Evolutionary conservation across 1,284 basidiomycete species (phyloP).

Genomic region (Leccinum pachyderme): DNA sequence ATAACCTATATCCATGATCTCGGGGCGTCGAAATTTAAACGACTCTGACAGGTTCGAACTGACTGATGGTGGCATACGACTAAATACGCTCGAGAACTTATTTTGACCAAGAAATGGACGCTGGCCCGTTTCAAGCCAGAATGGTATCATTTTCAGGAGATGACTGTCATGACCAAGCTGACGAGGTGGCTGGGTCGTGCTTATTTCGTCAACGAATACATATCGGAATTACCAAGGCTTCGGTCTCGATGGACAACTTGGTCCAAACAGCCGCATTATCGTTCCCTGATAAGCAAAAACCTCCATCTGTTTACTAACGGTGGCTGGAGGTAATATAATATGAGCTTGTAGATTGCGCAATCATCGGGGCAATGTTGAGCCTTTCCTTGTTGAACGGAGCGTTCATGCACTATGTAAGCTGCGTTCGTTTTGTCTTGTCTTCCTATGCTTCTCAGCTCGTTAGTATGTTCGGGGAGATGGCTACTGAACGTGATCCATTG

Average conservation of each 20-base stretch:
- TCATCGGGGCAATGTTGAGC: background rate
- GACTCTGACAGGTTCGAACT: background rate
- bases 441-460: background rate
- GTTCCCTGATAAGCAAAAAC: background rate
- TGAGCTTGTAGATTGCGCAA: background rate
- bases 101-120: background rate
- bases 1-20: background rate
- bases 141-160: constrained; percentile 2
- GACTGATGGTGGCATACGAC: background rate
- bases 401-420: background rate
- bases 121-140: background rate
- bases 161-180: background rate
- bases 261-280: background rate
- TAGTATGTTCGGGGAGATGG: background rate
- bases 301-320: background rate
- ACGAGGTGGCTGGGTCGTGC: background rate
- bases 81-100: background rate
- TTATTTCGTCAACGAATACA: background rate
- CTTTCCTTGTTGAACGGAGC: background rate
- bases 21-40: background rate
- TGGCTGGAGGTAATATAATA: background rate
- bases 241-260: background rate
- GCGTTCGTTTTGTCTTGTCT: background rate
- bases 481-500: background rate
- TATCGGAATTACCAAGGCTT: background rate